These are phyloP conservation scores for Moricandia moricandioides DNA, from an alignment of 345 rosid genomes.

Conservation along the genomic window DNA sequence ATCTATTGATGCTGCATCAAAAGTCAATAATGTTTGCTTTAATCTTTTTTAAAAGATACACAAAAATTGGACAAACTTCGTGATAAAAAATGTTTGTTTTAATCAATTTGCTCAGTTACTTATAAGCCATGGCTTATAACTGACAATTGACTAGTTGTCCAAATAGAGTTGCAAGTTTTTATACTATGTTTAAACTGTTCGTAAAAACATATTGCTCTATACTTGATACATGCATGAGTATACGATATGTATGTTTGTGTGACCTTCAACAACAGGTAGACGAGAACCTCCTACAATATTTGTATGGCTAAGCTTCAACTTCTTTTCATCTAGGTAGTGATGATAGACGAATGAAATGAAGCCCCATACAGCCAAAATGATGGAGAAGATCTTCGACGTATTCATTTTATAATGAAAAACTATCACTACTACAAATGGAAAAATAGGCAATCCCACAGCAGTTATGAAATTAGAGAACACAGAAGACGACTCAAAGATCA, in stretches of 20 bases:
- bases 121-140: not conserved
- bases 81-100: not conserved
- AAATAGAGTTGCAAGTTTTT: not conserved
- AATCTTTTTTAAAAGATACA: too few relatives aligned
- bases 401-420: slow-evolving; percentile 54
- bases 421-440: slow-evolving; percentile 53
- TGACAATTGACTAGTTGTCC: not conserved
- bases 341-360: slow-evolving; percentile 57
- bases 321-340: slow-evolving; percentile 48
- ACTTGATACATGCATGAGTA: not conserved
- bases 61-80: not conserved
- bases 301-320: slow-evolving; percentile 13
- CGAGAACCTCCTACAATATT: slow-evolving; percentile 14
- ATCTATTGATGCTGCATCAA: not conserved
- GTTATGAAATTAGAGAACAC: slow-evolving; percentile 49
- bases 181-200: not conserved
- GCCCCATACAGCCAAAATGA: slow-evolving; percentile 58
- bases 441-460: slow-evolving; percentile 55
- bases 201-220: not conserved
- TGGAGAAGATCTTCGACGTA: slow-evolving; percentile 48
- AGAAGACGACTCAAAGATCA: slow-evolving; percentile 60
- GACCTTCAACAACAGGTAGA: slow-evolving; percentile 18
- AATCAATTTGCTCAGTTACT: not conserved
- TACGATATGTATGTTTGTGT: slow-evolving; percentile 8
- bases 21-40: not conserved